phyloP scores from a whole-genome alignment of 768 basidiomycete genomes.

The Clitopilus passeckerianus region DNA sequence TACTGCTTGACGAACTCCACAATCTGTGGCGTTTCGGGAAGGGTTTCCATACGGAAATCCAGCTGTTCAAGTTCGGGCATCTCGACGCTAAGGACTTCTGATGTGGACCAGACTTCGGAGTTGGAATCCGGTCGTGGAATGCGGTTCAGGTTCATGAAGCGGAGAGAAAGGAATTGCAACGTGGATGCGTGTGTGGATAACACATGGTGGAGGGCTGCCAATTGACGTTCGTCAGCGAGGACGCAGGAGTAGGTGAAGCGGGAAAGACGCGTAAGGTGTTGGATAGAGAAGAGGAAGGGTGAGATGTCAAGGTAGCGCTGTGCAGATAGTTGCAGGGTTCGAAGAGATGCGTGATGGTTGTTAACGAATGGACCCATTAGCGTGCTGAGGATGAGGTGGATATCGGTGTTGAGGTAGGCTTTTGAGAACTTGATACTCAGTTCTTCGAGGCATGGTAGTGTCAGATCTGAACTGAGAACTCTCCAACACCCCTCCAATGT shows the following conservation, averaged over 20 bases:
- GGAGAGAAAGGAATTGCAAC: constrained; percentile 11
- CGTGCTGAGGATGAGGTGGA: constrained; percentile 5
- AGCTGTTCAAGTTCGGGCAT: neutral
- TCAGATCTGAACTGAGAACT: constrained; percentile 5
- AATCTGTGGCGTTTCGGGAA: neutral
- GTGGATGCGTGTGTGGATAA: constrained; percentile 12
- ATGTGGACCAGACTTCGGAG: constrained; percentile 6
- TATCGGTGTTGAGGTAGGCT: constrained; percentile 11
- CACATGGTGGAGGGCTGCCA: constrained; percentile 13
- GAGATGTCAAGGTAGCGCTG: constrained; percentile 12
- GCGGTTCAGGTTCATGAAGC: neutral
- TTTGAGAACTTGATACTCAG: constrained; percentile 13
- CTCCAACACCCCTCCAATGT: constrained; percentile 15
- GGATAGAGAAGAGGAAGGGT: constrained; percentile 8
- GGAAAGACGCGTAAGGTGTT: constrained; percentile 11
- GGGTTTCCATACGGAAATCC: neutral
- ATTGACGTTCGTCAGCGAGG: constrained; percentile 9
- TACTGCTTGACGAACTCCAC: neutral
- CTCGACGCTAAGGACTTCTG: neutral
- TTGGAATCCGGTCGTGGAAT: neutral
- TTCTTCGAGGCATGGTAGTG: constrained; percentile 13
- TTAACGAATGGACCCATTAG: constrained; percentile 18
- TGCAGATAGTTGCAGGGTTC: constrained; percentile 6
- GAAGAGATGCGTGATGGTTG: constrained; percentile 10
- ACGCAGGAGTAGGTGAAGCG: constrained; percentile 11